Evolutionary conservation across 495 filamentous ascomycete genomes (phyloP).

Genomic region (Aspergillus carlsbadensis): DNA sequence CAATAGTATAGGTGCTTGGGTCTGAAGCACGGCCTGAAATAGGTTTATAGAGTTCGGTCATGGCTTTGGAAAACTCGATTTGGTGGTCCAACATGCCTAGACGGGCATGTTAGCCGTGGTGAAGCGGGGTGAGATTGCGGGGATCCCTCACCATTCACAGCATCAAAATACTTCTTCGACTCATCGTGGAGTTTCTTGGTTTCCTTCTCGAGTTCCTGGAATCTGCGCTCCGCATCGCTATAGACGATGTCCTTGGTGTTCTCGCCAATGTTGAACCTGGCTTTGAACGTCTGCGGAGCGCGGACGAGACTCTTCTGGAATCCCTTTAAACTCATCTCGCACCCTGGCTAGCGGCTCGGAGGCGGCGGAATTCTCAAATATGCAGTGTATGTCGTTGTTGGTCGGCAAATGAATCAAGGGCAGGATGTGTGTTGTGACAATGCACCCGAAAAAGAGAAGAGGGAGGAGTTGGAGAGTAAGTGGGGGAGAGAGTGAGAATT

Average conservation of each 20-base stretch:
- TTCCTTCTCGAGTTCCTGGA: conserved; percentile 90
- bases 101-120: conserved; percentile 3
- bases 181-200: conserved; percentile 96
- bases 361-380: conserved; percentile 9
- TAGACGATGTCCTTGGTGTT: conserved; percentile 93
- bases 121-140: not conserved
- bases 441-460: conserved; percentile 10
- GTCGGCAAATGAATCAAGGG: not conserved
- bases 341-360: not conserved
- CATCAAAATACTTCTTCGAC: conserved; percentile 90
- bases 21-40: conserved; percentile 96
- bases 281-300: conserved; percentile 87
- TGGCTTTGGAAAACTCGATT: conserved; percentile 96
- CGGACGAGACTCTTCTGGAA: conserved; percentile 85
- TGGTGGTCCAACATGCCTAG: conserved; percentile 92
- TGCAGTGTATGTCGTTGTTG: not conserved
- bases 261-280: conserved; percentile 90
- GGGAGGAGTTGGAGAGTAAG: conserved; percentile 5
- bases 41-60: conserved; percentile 95
- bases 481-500: conserved; percentile 1
- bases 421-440: not conserved
- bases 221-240: conserved; percentile 89
- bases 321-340: conserved; percentile 91
- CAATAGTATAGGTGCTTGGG: conserved; percentile 73
- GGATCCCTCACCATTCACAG: conserved; percentile 73